These are phyloP conservation scores for Fraxinus paxiana DNA, from an alignment of 305 asterid genomes.

Conservation along the genomic window DNA sequence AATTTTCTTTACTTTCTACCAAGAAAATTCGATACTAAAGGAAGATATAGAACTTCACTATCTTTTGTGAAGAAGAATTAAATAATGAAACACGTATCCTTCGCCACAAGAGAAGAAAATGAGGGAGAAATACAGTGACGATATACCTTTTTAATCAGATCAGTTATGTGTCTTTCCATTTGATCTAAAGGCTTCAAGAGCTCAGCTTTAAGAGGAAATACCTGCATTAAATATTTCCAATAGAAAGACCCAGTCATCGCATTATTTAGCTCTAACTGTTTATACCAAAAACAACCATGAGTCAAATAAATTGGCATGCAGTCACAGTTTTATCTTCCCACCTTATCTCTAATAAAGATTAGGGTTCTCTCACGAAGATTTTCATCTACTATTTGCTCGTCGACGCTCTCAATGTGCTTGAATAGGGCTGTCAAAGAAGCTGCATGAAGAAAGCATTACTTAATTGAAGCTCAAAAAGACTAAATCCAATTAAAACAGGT, in stretches of 20 bases:
- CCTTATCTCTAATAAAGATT: slow-evolving; percentile 81
- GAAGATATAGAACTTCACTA: slow-evolving; percentile 8
- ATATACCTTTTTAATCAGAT: slow-evolving; percentile 72
- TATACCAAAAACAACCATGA: slow-evolving; percentile 12
- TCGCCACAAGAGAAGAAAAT: slow-evolving; percentile 4
- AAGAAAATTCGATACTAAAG: neutral
- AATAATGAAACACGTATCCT: neutral
- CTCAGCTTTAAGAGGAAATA: slow-evolving; percentile 86
- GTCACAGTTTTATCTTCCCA: slow-evolving; percentile 28
- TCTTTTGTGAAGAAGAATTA: slow-evolving; percentile 9
- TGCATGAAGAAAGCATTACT: slow-evolving; percentile 32
- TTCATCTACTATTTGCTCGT: slow-evolving; percentile 84
- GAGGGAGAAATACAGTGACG: slow-evolving; percentile 9
- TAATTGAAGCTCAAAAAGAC: slow-evolving; percentile 20
- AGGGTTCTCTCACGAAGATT: slow-evolving; percentile 89
- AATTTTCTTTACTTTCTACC: slow-evolving; percentile 13
- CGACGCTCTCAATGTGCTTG: slow-evolving; percentile 88
- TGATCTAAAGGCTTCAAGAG: slow-evolving; percentile 73
- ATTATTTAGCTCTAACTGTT: slow-evolving; percentile 8
- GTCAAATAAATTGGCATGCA: slow-evolving; percentile 16
- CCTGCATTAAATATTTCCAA: slow-evolving; percentile 40
- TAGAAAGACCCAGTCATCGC: slow-evolving; percentile 11
- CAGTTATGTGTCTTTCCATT: slow-evolving; percentile 95
- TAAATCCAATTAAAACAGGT: slow-evolving; percentile 7
- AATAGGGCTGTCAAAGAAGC: slow-evolving; percentile 91